Evolutionary conservation across 306 rosid species (phyloP), one percentile per base, ranked within the genome.

Genomic region (Trifolium repens): DNA sequence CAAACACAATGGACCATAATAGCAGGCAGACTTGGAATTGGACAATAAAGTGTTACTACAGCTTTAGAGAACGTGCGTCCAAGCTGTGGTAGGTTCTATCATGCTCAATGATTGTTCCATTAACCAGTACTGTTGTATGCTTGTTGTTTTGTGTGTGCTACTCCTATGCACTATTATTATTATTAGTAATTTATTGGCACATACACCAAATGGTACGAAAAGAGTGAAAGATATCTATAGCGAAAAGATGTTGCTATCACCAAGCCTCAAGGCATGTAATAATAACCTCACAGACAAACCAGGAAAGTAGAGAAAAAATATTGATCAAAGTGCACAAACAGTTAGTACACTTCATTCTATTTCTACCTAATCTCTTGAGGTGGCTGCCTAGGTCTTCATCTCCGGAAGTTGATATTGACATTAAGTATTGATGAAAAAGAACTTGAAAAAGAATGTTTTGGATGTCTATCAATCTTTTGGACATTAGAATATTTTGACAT

Each of bases 91-190:
- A 35, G 46, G 14, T 34, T 17, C 47, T 39, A 6, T 17, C 52
- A 65, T 65, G 52, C 22, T 65, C 52, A 65, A 40, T 65, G 34
- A 65, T 40, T 65, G 52, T 65, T 65, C 49, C 30, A 40, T 19
- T 46, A 66, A 14, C 50, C 47, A 50, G 22, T 50, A 58, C 39
- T 40, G 13, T 22, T 26, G 22, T 37, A 30, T 62, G 57, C 34
- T 22, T 19, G 39, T n/a, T 17, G 53, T 19, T 59, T 58, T 47
- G 71, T 40, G 71, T 40, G 30, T 22, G 35, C 5, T 37, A 43
- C 30, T 8, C 44, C 22, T 53, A 7, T 17, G 43, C 73, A 10
- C 7, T 24, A 39, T 66, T 40, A 26, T 59, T 10, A 67, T 67
- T 53, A 2, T 55, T 9, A 22, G 61, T 19, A 55, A 39, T 52